phyloP scores from a whole-genome alignment of 805 yeast species.

The Blastobotrys terrestris region DNA sequence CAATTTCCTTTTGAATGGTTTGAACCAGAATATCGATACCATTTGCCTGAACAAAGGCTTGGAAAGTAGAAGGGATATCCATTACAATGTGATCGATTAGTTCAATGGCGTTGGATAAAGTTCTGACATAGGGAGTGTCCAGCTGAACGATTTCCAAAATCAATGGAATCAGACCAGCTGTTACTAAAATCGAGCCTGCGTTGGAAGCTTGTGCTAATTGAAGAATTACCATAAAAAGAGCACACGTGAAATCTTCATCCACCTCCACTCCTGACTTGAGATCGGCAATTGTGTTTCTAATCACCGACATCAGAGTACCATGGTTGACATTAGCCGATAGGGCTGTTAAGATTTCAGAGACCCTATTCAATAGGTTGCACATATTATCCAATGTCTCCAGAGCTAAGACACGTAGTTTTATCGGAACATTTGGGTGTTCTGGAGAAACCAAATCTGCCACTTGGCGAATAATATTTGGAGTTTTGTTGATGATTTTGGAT shows the following conservation, averaged over 20 bases:
- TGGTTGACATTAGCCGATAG: conserved; percentile 84
- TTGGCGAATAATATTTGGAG: conserved; percentile 62
- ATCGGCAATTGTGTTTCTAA: conserved; percentile 55
- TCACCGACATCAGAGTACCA: conserved; percentile 68
- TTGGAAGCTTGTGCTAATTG: conserved; percentile 46
- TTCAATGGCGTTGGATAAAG: conserved; percentile 59
- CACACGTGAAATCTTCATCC: conserved; percentile 43
- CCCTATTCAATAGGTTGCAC: conserved; percentile 60
- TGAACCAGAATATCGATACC: conserved; percentile 63
- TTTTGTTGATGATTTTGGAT: conserved; percentile 61
- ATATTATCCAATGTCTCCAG: conserved; percentile 63
- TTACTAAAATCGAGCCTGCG: conserved; percentile 41
- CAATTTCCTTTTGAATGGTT: conserved; percentile 56
- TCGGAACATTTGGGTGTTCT: conserved; percentile 45
- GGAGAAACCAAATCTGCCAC: conserved; percentile 70
- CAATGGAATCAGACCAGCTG: conserved; percentile 71
- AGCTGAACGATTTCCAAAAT: conserved; percentile 55
- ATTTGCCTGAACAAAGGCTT: conserved; percentile 55
- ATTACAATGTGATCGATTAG: conserved; percentile 40
- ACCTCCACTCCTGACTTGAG: conserved; percentile 37
- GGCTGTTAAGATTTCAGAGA: conserved; percentile 68
- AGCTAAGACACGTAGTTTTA: conserved; percentile 52
- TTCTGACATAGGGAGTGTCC: conserved; percentile 45
- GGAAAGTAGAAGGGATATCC: conserved; percentile 40
- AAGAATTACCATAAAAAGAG: conserved; percentile 51